Base-by-base conservation (phyloP, 2,329 filamentous ascomycete genomes). In the Penicillium oxalicum region DNA sequence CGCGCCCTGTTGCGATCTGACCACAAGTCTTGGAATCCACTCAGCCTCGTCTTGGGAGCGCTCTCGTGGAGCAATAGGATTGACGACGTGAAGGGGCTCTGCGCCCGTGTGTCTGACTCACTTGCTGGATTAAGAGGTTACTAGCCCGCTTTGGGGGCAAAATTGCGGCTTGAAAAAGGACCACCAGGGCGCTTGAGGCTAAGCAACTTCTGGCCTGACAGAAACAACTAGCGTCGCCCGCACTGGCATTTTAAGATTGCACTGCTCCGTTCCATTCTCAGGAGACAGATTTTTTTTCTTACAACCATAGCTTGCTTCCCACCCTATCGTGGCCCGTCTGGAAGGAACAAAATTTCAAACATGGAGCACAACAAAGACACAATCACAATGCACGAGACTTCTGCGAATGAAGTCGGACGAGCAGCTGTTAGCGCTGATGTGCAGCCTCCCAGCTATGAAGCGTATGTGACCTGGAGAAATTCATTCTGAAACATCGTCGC, bases 361-460 rank as follows among this genome's bases (percentile, higher is more conserved):
- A 49, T 49, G 42, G 47, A 46, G 9, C 32, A 45, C 39, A 45
- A 26, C 47, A 49, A 49, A 26, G 47, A 41, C 40, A 46, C 3
- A 34, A 47, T 9, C 13, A 26, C 45, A 9, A 6, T 11, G 11
- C 29, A 32, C 4, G 29, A 32, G 11, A 32, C 4, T 13, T 25
- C 45, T 32, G 39, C 45, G 24, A 39, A n/a, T n/a, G 33, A 38
- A 13, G 5, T n/a, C 4, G 39, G 18, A 18, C 18, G 18, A n/a
- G 9, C 25, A 4, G 38, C 25, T 9, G 29, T 37, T 13, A 25
- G 25, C 28, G 39, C 24, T 12, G 41, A 36, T 9, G 32, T 25
- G 3, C 33, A 37, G n/a, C 46, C 46, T 44, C 46, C 46, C 26
- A 27, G 37, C 25, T 44, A 48, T 26, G 46, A 48, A 40, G 13